These are phyloP conservation scores for Astragalus glycyphyllos DNA, from an alignment of 306 rosid species.

Conservation along the genomic window DNA sequence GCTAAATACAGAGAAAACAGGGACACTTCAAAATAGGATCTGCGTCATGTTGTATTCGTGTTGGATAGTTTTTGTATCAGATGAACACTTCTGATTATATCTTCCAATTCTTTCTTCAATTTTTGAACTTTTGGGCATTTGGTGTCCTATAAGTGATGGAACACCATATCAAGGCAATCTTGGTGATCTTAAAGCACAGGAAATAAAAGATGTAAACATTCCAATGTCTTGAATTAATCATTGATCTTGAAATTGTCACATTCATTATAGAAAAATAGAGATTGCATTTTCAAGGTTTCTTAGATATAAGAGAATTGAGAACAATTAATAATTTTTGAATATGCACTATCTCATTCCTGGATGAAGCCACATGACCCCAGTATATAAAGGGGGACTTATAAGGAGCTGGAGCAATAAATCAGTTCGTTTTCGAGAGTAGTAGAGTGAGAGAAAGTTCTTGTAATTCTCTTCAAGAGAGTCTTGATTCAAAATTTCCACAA, in stretches of 20 bases:
- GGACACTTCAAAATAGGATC: background rate
- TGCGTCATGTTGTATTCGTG: background rate
- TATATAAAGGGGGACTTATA: background rate
- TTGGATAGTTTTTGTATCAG: too few relatives aligned
- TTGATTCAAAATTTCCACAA: background rate
- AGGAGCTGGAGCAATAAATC: background rate
- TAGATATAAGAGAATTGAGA: background rate
- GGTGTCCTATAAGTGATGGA: background rate
- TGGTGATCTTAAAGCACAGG: too few relatives aligned
- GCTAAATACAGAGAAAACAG: background rate
- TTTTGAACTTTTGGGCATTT: background rate
- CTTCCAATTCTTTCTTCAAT: background rate
- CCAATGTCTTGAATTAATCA: too few relatives aligned
- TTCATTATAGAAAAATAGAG: background rate
- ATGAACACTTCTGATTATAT: background rate
- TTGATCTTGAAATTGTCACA: too few relatives aligned
- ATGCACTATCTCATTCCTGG: background rate
- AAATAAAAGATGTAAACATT: too few relatives aligned
- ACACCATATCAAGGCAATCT: background rate
- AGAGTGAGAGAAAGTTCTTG: background rate
- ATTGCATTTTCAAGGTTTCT: background rate
- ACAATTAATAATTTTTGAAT: too few relatives aligned
- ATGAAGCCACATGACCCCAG: background rate
- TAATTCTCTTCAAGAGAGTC: background rate
- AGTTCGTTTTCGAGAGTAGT: background rate